Percentiles rank a stretch among this genome's conserved stretches.
phyloP scores from a whole-genome alignment of 768 basidiomycete genomes.

The Psilocybe subaeruginosa region DNA sequence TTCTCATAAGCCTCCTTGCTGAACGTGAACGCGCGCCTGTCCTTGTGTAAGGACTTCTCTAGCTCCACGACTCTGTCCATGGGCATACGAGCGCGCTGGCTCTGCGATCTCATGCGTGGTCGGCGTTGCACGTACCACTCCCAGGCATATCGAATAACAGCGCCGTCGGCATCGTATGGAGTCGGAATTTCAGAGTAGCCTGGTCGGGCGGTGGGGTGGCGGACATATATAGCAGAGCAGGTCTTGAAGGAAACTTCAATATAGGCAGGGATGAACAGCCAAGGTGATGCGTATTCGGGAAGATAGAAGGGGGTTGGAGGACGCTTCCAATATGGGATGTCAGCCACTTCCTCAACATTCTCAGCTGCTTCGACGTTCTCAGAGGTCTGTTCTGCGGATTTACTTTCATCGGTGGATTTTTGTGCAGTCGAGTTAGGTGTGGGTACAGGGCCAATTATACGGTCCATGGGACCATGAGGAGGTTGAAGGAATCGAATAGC shows the following conservation, averaged over 20 bases:
- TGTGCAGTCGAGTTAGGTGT: neutral
- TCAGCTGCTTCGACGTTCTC: conserved; percentile 10
- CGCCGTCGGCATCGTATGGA: conserved; percentile 95
- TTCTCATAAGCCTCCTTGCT: neutral
- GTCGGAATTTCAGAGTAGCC: conserved; percentile 95
- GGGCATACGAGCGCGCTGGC: conserved; percentile 64
- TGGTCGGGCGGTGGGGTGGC: conserved; percentile 96
- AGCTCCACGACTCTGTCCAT: conserved; percentile 58
- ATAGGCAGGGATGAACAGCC: conserved; percentile 82
- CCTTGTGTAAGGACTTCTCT: conserved; percentile 32
- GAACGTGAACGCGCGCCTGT: conserved; percentile 14
- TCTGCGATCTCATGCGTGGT: conserved; percentile 67
- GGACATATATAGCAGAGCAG: conserved; percentile 90
- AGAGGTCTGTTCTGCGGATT: neutral
- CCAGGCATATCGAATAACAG: conserved; percentile 91
- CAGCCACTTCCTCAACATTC: conserved; percentile 3
- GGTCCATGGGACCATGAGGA: conserved; percentile 36
- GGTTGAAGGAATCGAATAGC: conserved; percentile 74
- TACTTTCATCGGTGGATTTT: neutral
- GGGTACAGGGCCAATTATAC: conserved; percentile 29
- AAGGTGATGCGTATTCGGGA: conserved; percentile 86
- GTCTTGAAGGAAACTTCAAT: conserved; percentile 81
- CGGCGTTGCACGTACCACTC: conserved; percentile 88
- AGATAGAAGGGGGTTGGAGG: conserved; percentile 77
- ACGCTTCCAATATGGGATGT: neutral